Conservation (phyloP, 768 basidiomycete genomes). For the Dacryopinax primogenitus region DNA sequence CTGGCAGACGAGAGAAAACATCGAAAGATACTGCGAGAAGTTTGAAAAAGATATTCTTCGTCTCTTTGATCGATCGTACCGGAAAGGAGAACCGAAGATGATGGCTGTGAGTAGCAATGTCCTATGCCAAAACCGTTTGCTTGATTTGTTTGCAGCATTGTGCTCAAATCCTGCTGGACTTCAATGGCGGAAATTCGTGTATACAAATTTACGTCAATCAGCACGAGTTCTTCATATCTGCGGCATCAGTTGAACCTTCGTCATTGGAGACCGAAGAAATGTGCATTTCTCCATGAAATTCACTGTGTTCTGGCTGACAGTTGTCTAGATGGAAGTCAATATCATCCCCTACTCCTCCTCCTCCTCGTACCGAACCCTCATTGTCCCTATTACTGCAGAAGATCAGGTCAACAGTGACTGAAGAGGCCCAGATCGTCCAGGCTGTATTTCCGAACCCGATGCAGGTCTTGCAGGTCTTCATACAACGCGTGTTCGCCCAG, state of each 20-base stretch:
- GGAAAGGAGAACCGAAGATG: conserved; percentile 96
- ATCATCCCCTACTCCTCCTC: conserved; percentile 60
- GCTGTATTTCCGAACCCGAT: conserved; percentile 96
- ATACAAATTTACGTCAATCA: conserved; percentile 99
- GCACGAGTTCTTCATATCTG: conserved; percentile 92
- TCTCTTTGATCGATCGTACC: conserved; percentile 88
- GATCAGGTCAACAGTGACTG: conserved; percentile 80
- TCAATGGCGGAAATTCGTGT: conserved; percentile 93
- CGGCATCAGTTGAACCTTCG: conserved; percentile 52
- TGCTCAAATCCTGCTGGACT: conserved; percentile 89
- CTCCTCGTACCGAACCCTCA: conserved; percentile 54
- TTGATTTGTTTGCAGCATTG: conserved; percentile 56
- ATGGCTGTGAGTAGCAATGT: conserved; percentile 55
- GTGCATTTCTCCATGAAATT: not conserved
- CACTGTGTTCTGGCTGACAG: not conserved
- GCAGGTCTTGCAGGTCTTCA: conserved; percentile 93
- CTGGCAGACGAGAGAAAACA: conserved; percentile 67
- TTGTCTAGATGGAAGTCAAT: conserved; percentile 60
- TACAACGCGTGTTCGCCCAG: conserved; percentile 95
- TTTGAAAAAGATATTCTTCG: conserved; percentile 98
- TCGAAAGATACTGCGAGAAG: conserved; percentile 95
- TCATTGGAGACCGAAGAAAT: conserved; percentile 22
- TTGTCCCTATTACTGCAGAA: conserved; percentile 69
- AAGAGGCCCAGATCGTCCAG: conserved; percentile 95
- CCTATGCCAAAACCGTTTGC: not conserved